Evolutionary conservation across 805 yeast genomes (phyloP).

Genomic region (Yamadazyma insecticola): DNA sequence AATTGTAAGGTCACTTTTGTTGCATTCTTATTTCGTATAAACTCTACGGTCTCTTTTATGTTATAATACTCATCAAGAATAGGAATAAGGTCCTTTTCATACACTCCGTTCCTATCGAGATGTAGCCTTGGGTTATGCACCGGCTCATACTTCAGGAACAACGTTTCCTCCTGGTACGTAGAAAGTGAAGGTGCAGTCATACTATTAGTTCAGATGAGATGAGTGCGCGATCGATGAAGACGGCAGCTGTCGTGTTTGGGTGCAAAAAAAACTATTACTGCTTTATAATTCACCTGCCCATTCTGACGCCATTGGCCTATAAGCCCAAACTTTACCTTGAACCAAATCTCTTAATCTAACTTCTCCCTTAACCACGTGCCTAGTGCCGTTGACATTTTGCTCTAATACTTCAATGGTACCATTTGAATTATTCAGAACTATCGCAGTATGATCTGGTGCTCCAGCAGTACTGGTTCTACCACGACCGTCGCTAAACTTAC

Average conservation of each 20-base stretch:
- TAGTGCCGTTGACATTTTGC: constrained; percentile 45
- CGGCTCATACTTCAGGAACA: constrained; percentile 32
- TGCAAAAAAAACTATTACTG: neutral
- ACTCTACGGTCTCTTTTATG: constrained; percentile 41
- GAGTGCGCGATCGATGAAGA: neutral
- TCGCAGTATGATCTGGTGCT: constrained; percentile 50
- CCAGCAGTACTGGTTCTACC: constrained; percentile 40
- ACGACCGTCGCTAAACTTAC: constrained; percentile 32
- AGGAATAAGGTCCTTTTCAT: constrained; percentile 21
- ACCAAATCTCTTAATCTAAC: constrained; percentile 31
- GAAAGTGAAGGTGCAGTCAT: constrained; percentile 66
- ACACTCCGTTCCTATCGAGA: constrained; percentile 15
- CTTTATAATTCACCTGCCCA: constrained; percentile 34
- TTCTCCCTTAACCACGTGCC: constrained; percentile 36
- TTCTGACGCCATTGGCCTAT: constrained; percentile 42
- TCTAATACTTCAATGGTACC: constrained; percentile 37
- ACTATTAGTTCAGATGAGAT: constrained; percentile 7
- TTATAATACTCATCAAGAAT: constrained; percentile 51
- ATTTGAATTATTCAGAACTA: constrained; percentile 24
- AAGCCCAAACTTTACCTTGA: constrained; percentile 42
- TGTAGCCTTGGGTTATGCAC: constrained; percentile 18
- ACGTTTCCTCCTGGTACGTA: constrained; percentile 61
- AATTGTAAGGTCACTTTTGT: constrained; percentile 78
- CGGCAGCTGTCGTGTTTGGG: too few relatives aligned
- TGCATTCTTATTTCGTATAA: constrained; percentile 33